Evolutionary conservation across 768 basidiomycete species (phyloP).

Genomic region (Russula sp.): DNA sequence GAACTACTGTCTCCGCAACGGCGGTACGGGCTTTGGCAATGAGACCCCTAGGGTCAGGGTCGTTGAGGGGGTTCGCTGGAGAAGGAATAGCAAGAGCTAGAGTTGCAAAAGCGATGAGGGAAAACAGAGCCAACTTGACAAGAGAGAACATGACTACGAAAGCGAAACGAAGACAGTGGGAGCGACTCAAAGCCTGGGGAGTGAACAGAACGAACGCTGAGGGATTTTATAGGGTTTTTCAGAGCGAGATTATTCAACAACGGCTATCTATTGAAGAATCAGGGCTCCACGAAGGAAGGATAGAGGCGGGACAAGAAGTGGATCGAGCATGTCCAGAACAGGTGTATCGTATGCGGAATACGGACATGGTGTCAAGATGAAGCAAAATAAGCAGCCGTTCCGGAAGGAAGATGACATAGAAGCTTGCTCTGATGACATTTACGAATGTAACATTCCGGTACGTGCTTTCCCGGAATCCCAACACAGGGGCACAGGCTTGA

Average conservation of each 20-base stretch:
- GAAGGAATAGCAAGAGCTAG: constrained; percentile 12
- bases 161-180: neutral
- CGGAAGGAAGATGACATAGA: constrained; percentile 16
- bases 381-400: neutral
- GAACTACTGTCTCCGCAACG: neutral
- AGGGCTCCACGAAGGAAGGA: too few relatives aligned
- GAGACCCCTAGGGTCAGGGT: neutral
- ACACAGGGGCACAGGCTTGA: neutral
- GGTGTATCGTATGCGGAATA: neutral
- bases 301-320: neutral
- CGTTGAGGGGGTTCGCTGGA: neutral
- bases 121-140: constrained; percentile 16
- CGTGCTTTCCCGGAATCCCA: neutral
- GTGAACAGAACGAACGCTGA: neutral
- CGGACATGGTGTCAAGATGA: constrained; percentile 1
- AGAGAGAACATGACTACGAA: constrained; percentile 10
- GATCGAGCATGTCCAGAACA: neutral
- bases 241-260: neutral
- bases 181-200: constrained; percentile 4
- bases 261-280: neutral
- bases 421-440: neutral
- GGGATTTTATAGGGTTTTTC: constrained; percentile 1
- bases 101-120: constrained; percentile 10
- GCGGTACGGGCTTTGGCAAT: neutral
- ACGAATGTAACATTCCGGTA: neutral